A percentile compares a stretch with the other conserved stretches of the same genome.
Evolutionary conservation across 768 basidiomycete species (phyloP).

Genomic region (Lanmaoa pseudosensibilis): DNA sequence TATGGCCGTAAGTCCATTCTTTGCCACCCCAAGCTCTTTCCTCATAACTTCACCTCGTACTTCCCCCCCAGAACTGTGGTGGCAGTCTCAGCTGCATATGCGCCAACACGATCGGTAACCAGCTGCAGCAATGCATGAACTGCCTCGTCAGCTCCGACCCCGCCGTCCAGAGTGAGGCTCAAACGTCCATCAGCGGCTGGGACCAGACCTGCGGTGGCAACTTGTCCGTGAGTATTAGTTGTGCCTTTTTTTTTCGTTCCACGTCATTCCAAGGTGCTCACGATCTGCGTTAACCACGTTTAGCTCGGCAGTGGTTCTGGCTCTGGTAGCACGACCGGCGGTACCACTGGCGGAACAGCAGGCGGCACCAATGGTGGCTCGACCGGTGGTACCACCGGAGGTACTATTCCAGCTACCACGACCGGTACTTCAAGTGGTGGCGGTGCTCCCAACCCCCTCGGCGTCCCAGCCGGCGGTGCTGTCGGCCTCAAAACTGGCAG

Average conservation of each 20-base stretch:
- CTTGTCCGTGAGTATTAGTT: slow-evolving; percentile 17
- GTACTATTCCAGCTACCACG: not conserved
- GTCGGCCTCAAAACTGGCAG: slow-evolving; percentile 5
- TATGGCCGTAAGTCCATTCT: slow-evolving; percentile 16
- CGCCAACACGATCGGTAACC: slow-evolving; percentile 4
- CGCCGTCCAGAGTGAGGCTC: not conserved
- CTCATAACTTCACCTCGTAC: not conserved
- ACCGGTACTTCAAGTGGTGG: not conserved
- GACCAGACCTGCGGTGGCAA: slow-evolving; percentile 16
- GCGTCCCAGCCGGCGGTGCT: not conserved
- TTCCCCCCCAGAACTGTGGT: slow-evolving; percentile 10
- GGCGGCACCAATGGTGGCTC: no score
- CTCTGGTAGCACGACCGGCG: not conserved
- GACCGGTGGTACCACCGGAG: no score
- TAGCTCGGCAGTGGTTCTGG: slow-evolving; percentile 16
- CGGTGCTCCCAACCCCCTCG: not conserved
- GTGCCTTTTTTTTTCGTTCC: no score
- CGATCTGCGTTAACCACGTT: not conserved
- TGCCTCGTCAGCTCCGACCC: slow-evolving; percentile 15
- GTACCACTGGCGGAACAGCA: not conserved
- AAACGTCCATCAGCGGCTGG: slow-evolving; percentile 13
- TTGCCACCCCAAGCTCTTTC: no score
- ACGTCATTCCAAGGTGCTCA: not conserved
- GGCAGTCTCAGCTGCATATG: slow-evolving; percentile 13
- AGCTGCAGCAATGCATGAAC: slow-evolving; percentile 20